Evolutionary conservation across 1,139 yeast species (phyloP).

Genomic region (Eremothecium coryli): DNA sequence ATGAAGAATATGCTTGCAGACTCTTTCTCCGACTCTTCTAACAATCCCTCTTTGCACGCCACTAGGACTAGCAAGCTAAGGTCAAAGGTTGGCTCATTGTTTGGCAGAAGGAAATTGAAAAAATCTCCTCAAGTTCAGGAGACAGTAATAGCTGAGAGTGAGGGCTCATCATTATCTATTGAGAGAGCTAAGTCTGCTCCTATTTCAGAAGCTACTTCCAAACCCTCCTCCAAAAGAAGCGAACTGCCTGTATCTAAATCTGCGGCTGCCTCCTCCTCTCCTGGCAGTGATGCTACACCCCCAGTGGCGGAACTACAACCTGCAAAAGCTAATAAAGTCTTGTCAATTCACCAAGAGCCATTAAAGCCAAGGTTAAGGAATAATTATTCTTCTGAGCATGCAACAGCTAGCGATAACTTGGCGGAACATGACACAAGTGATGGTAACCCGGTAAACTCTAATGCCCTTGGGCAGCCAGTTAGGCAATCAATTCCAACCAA

Average conservation of each 20-base stretch:
- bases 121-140: slow-evolving; percentile 16
- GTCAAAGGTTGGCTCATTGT: slow-evolving; percentile 78
- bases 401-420: too few species aligned
- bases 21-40: slow-evolving; percentile 23
- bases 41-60: slow-evolving; percentile 16
- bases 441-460: too few species aligned
- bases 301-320: too few species aligned
- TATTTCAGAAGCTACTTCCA: background rate
- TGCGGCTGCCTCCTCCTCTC: too few species aligned
- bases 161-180: slow-evolving; percentile 10
- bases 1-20: slow-evolving; percentile 23
- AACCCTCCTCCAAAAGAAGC: too few species aligned
- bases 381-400: slow-evolving; percentile 1
- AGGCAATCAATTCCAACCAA: too few species aligned
- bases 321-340: background rate
- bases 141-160: slow-evolving; percentile 14
- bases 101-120: slow-evolving; percentile 44
- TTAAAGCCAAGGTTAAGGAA: slow-evolving; percentile 22
- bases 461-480: too few species aligned
- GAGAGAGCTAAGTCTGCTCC: background rate
- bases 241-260: too few species aligned
- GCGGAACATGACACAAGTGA: too few species aligned
- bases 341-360: slow-evolving; percentile 18
- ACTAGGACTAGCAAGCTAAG: slow-evolving; percentile 40
- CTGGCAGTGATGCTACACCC: too few species aligned